Conservation (phyloP, 345 rosid species). For the Eucalyptus paniculata region DNA sequence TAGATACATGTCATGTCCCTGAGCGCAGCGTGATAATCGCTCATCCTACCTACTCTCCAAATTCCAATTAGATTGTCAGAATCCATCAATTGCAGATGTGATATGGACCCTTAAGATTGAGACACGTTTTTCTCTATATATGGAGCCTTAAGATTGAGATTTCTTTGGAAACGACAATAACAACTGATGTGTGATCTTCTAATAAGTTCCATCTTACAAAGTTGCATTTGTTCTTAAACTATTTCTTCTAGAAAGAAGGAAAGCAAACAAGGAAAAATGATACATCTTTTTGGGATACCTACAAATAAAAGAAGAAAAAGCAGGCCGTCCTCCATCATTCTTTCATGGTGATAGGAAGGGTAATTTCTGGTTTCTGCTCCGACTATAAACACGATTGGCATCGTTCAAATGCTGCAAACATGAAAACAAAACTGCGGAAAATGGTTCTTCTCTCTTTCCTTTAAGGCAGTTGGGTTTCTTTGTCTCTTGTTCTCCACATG, state of each 20-base stretch:
- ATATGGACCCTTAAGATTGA: neutral
- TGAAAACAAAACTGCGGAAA: neutral
- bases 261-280: neutral
- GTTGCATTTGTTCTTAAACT: neutral
- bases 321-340: neutral
- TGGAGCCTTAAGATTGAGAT: too few relatives aligned
- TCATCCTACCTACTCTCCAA: neutral
- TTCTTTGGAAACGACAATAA: neutral
- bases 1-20: neutral
- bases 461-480: neutral
- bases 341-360: neutral
- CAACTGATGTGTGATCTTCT: neutral
- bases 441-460: neutral
- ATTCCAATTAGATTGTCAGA: neutral
- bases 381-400: neutral
- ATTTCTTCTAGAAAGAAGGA: neutral
- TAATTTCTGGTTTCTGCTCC: neutral
- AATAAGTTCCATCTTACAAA: neutral
- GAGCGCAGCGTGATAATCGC: neutral
- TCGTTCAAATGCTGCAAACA: neutral
- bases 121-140: neutral
- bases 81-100: neutral
- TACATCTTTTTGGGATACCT: neutral
- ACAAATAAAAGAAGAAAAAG: neutral
- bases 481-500: neutral